Base-by-base conservation (phyloP, 257 asterid genomes). In the Dorcoceras hygrometricum region DNA sequence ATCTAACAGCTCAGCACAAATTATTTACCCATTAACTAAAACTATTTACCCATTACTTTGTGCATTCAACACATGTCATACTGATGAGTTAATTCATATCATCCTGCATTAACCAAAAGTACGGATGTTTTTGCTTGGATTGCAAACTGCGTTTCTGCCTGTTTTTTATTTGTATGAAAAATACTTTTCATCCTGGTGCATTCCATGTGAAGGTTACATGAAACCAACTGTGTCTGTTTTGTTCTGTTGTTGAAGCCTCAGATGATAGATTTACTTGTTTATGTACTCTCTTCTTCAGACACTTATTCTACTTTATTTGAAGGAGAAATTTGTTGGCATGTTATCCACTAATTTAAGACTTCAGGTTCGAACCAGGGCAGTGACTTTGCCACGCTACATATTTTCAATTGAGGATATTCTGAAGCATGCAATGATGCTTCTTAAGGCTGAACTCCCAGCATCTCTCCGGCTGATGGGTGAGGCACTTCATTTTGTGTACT, bases 381-480 rank as follows among this genome's bases (percentile, higher is more conserved):
- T 86, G 73, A 88, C 99, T 61, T 83, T 90, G 77, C 84, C 86
- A 23, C 76, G 71, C 74, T 82, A 80, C 80, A 82, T 85, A 48
- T 80, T 85, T 80, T 84, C 95, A 53, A 66, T 79, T 57, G 90
- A 83, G 72, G 99, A 93, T 63, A 93, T 93, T 43, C 56, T 88
- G 82, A 90, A 78, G 75, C 95, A 90, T 76, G 95, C 90, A n/a
- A 81, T 74, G 43, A 93, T 85, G 83, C 88, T 93, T 76, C 96
- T 93, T 29, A 90, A 82, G 80, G 95, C 95, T 23, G 97, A 93
- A 82, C 82, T 90, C 43, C 97, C 99, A 1, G 85, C 73, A 73
- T 88, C 99, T 65, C 84, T 93, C 79, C 82, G 99, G 72, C 89
- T 93, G 67, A 86, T 93, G 77, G 99, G 99, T 93, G 81, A 4